phyloP scores from a whole-genome alignment of 371 early-diverging fungal species.

The Entomophthora muscae region DNA sequence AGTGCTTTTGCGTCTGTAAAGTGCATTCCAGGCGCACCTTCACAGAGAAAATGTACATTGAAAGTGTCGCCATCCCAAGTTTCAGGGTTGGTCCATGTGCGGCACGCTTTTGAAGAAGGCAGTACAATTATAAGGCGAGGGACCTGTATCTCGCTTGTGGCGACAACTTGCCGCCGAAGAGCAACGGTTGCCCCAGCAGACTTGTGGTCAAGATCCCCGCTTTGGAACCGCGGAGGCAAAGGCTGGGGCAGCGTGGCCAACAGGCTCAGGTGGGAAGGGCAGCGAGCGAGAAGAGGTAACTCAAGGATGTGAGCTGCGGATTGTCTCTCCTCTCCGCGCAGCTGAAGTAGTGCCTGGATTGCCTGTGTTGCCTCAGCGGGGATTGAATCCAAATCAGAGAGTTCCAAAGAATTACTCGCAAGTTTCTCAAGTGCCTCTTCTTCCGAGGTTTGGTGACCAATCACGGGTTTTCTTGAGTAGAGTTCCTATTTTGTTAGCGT shows the following conservation, averaged over 20 bases:
- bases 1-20: background rate
- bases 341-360: background rate
- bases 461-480: background rate
- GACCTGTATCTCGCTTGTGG: slow-evolving; percentile 5
- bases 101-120: background rate
- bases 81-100: background rate
- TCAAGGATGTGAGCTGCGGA: slow-evolving; percentile 2
- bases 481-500: slow-evolving; percentile 1
- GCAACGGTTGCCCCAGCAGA: background rate
- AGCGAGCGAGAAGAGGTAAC: background rate
- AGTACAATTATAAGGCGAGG: slow-evolving; percentile 1
- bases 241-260: background rate
- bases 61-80: slow-evolving; percentile 4
- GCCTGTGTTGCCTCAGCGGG: background rate
- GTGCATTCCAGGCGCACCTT: background rate
- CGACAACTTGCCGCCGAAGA: background rate
- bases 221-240: background rate
- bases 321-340: background rate
- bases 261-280: background rate
- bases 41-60: slow-evolving; percentile 4
- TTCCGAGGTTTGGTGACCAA: background rate
- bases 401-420: background rate
- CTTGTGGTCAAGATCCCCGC: background rate
- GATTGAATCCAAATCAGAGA: background rate
- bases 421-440: background rate